Conservation (phyloP, 805 yeast species). For the Crinitomyces ghanaensis region DNA sequence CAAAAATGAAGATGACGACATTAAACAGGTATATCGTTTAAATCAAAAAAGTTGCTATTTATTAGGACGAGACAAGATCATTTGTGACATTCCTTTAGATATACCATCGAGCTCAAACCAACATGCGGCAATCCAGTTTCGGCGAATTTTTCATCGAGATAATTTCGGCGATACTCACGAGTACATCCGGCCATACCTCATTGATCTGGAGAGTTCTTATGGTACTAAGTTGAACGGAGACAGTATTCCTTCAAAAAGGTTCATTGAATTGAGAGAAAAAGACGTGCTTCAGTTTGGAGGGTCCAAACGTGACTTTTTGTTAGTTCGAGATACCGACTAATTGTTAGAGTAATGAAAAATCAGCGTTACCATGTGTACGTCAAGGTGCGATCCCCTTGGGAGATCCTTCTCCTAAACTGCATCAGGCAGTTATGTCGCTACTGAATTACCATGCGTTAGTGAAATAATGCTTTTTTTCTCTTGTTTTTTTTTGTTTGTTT, state of each 20-base stretch:
- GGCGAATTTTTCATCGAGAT: constrained; percentile 13
- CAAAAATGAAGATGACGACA: constrained; percentile 17
- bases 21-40: constrained; percentile 17
- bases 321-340: constrained; percentile 6
- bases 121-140: constrained; percentile 40
- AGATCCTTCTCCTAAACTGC: too few relatives aligned
- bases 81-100: constrained; percentile 30
- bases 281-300: constrained; percentile 33
- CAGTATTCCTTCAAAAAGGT: constrained; percentile 31
- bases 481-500: too few relatives aligned
- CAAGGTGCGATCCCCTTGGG: too few relatives aligned
- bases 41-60: constrained; percentile 23
- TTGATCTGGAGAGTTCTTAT: constrained; percentile 38
- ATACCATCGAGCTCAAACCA: constrained; percentile 34
- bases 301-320: constrained; percentile 7
- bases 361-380: too few relatives aligned
- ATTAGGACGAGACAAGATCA: constrained; percentile 29
- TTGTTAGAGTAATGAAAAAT: too few relatives aligned
- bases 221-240: constrained; percentile 36
- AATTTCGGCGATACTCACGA: constrained; percentile 12
- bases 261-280: constrained; percentile 31
- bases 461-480: too few relatives aligned
- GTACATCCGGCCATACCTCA: constrained; percentile 29
- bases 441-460: too few relatives aligned
- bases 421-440: too few relatives aligned